Base-by-base conservation (phyloP, 176 grass and related monocot species). In the Microstegium vimineum region DNA sequence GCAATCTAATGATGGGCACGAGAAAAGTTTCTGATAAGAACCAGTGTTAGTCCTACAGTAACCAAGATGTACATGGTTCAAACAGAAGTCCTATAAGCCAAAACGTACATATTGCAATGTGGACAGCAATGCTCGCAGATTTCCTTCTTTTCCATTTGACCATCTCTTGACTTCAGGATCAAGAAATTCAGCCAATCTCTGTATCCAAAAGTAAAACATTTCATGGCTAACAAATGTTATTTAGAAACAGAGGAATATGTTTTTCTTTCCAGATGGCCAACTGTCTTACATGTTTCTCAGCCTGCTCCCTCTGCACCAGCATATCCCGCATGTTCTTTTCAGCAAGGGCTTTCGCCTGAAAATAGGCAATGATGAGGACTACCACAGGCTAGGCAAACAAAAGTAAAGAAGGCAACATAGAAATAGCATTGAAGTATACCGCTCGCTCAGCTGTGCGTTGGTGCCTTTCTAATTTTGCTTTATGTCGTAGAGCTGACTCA, bases 131-230 rank as follows among this genome's bases (percentile, higher is more conserved):
- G 96, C 96, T 72, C 96, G 96, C 30, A 99, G 80, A 85, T 99
- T 99, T 90, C 93, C 96, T 94, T 95, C 89, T 91, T 99, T 99
- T 78, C 96, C 96, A 76, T 89, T 95, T 86, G 96, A 99, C 96
- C 96, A 99, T 91, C 96, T 84, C 89, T 93, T 99, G 80, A 99
- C 82, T 63, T 99, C 96, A 86, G 89, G 85, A 87, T 95, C 93
- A 81, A 99, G 87, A 60, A 91, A 93, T 85, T 99, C 96, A 40
- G 93, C 87, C 72, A 99, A 81, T 82, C 96, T 99, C 96, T 99
- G 90, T 64, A 91, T 49, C 37, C 63, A 77, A 83, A 78, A 64
- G 60, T 28, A 45, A 83, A n/a, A 40, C 15, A 72, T 51, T 35
- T 6, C 5, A 72, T 65, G 25, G 65, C 76, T 38, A 73, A 84